phyloP scores from a whole-genome alignment of 2,329 filamentous ascomycete genomes.

The Aspergillus fijiensis region DNA sequence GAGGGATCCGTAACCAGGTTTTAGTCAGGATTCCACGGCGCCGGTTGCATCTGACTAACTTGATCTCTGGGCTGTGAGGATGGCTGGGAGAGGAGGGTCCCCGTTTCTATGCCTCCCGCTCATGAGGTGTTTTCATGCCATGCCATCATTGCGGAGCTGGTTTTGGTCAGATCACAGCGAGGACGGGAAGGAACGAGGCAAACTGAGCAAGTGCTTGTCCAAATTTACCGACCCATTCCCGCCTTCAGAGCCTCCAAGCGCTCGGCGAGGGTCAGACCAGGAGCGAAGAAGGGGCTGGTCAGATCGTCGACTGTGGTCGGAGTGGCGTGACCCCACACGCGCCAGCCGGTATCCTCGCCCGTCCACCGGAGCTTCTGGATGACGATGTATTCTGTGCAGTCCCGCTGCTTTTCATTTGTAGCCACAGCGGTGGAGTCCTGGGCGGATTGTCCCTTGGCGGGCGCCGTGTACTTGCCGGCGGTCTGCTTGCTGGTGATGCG shows the following conservation, averaged over 20 bases:
- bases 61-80: no score
- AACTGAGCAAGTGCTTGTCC: constrained; percentile 7
- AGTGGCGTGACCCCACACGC: constrained; percentile 50
- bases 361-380: constrained; percentile 48
- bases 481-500: constrained; percentile 42
- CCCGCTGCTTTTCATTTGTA: constrained; percentile 39
- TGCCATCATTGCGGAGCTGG: no score
- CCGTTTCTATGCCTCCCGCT: no score
- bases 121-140: no score
- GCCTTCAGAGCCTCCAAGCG: constrained; percentile 35
- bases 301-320: constrained; percentile 45
- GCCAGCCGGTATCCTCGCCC: constrained; percentile 47
- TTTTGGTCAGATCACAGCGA: not conserved
- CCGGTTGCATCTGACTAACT: no score
- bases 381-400: constrained; percentile 52
- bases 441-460: not conserved
- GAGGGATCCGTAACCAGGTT: not conserved
- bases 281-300: constrained; percentile 36
- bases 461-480: constrained; percentile 23
- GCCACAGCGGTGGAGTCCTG: not conserved
- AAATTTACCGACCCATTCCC: constrained; percentile 16
- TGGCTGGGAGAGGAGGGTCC: no score
- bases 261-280: constrained; percentile 36
- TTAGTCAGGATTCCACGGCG: no score
- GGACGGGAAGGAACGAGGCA: not conserved